phyloP scores from a whole-genome alignment of 495 filamentous ascomycete genomes.

The Penicillium herquei region DNA sequence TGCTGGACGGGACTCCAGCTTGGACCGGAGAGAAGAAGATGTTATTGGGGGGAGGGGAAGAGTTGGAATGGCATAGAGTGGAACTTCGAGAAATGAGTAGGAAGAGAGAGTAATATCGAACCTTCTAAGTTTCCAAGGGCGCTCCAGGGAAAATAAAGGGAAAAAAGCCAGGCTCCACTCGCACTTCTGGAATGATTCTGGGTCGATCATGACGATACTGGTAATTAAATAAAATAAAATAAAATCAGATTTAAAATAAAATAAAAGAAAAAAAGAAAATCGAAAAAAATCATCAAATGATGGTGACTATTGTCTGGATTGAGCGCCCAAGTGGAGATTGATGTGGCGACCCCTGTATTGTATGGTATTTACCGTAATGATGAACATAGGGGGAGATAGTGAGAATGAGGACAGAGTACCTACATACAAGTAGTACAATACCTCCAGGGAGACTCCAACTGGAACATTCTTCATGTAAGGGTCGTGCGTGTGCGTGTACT shows the following conservation, averaged over 20 bases:
- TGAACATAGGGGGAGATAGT: too few species aligned
- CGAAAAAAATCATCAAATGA: neutral
- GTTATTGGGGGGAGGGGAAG: constrained; percentile 11
- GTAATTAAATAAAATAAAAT: neutral
- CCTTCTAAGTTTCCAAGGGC: neutral
- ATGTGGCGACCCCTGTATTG: constrained; percentile 1
- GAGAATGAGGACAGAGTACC: too few species aligned
- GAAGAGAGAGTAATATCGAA: neutral
- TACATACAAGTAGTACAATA: too few species aligned
- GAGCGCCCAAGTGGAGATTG: neutral
- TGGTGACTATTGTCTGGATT: neutral
- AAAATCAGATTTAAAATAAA: too few species aligned
- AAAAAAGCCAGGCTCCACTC: constrained; percentile 1
- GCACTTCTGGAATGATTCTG: constrained; percentile 23
- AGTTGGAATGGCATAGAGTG: neutral
- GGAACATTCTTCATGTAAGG: too few species aligned
- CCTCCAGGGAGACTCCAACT: too few species aligned
- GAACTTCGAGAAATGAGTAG: neutral
- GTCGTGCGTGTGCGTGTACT: neutral
- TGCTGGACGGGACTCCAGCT: constrained; percentile 23
- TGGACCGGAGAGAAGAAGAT: constrained; percentile 10
- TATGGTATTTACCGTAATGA: neutral
- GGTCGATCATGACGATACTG: constrained; percentile 14
- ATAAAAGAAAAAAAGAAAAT: too few species aligned
- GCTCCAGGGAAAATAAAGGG: neutral